Evolutionary conservation across 2,329 filamentous ascomycete species (phyloP).

Genomic region (Fusarium cyanostomum): DNA sequence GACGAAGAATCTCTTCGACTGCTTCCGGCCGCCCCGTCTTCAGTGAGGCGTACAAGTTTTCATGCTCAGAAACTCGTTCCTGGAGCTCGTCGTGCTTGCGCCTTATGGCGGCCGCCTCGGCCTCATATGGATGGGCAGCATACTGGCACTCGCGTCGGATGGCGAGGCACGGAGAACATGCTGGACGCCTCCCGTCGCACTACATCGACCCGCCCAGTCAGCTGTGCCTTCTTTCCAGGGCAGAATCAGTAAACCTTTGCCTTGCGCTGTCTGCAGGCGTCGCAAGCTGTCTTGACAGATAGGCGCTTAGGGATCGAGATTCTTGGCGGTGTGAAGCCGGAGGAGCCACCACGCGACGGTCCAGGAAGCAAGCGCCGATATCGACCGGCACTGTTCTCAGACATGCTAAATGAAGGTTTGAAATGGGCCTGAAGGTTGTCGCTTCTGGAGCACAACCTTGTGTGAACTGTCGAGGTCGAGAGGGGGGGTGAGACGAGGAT

Average conservation of each 20-base stretch:
- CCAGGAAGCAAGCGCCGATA: conserved; percentile 16
- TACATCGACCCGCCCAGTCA: background rate
- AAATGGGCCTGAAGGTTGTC: background rate
- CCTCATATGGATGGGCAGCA: conserved; percentile 11
- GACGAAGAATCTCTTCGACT: conserved; percentile 21
- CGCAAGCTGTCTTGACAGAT: conserved; percentile 24
- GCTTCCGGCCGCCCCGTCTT: conserved; percentile 10
- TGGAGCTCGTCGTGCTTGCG: conserved; percentile 21
- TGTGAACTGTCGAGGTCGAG: background rate
- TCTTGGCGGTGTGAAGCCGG: conserved; percentile 1
- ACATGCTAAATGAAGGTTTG: background rate
- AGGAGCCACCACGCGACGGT: background rate
- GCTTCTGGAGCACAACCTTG: too few species aligned
- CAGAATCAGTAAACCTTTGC: conserved; percentile 9
- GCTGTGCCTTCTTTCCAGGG: background rate
- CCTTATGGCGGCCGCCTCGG: conserved; percentile 13
- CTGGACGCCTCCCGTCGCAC: conserved; percentile 26
- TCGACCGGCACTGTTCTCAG: background rate
- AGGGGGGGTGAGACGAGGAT: background rate
- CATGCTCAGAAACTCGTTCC: conserved; percentile 4
- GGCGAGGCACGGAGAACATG: conserved; percentile 14
- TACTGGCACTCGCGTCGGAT: conserved; percentile 21
- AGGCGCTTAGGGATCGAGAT: conserved; percentile 21
- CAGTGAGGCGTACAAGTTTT: conserved; percentile 16
- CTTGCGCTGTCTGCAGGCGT: conserved; percentile 29